phyloP scores from a whole-genome alignment of 495 filamentous ascomycete genomes.

The Astrothelium subdiscretum region DNA sequence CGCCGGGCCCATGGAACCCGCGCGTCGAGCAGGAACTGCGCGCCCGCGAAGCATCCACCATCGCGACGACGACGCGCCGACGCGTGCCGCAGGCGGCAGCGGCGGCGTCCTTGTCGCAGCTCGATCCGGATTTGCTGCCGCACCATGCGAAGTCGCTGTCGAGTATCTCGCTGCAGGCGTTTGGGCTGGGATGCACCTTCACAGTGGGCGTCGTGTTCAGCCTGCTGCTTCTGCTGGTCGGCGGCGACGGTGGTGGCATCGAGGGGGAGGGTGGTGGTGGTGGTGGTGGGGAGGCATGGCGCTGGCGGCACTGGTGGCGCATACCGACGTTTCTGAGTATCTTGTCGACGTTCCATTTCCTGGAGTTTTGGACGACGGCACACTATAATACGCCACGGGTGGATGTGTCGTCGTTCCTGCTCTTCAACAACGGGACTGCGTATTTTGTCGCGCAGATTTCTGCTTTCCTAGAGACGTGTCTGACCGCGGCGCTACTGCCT shows the following conservation, averaged over 20 bases:
- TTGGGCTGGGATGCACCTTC: slow-evolving; percentile 42
- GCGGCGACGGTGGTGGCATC: slow-evolving; percentile 2
- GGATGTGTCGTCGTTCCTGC: slow-evolving; percentile 61
- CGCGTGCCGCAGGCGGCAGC: too few relatives aligned
- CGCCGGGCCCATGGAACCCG: slow-evolving; percentile 10
- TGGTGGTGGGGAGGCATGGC: neutral
- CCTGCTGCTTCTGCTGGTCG: slow-evolving; percentile 28
- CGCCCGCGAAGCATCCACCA: slow-evolving; percentile 10
- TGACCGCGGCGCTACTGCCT: slow-evolving; percentile 17
- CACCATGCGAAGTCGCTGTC: slow-evolving; percentile 44
- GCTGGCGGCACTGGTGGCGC: slow-evolving; percentile 56
- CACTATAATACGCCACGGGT: slow-evolving; percentile 67
- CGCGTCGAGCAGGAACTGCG: slow-evolving; percentile 15
- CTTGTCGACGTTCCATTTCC: slow-evolving; percentile 82
- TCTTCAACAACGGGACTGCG: slow-evolving; percentile 71
- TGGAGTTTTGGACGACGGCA: slow-evolving; percentile 88
- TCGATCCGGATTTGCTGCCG: slow-evolving; percentile 17
- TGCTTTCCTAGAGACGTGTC: slow-evolving; percentile 61
- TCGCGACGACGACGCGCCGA: neutral
- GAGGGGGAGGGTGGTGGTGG: neutral
- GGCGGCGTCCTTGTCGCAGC: too few relatives aligned
- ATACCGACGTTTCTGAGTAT: slow-evolving; percentile 64
- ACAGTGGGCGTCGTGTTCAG: slow-evolving; percentile 34
- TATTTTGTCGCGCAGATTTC: slow-evolving; percentile 74
- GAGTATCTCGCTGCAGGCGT: slow-evolving; percentile 69